phyloP scores from a whole-genome alignment of 1,284 basidiomycete genomes.

The Chalciporus sp. region DNA sequence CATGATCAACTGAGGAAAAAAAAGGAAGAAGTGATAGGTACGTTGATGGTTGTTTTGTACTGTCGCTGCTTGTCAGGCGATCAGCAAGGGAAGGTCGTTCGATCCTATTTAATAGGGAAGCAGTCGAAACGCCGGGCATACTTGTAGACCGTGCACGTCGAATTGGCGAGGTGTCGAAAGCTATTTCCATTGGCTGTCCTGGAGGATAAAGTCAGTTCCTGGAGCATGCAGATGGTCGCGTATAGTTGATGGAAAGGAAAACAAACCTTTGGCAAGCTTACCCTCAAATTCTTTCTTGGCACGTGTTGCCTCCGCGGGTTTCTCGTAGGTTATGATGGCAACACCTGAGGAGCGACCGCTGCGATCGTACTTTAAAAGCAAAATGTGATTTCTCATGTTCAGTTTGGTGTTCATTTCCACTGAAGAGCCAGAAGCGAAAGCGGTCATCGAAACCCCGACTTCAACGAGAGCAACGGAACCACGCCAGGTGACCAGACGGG shows the following conservation, averaged over 20 bases:
- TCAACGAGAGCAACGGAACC: constrained; percentile 29
- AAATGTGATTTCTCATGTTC: constrained; percentile 38
- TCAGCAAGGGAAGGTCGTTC: constrained; percentile 38
- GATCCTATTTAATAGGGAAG: constrained; percentile 35
- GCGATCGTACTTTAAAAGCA: constrained; percentile 82
- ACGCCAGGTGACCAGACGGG: constrained; percentile 37
- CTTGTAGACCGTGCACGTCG: constrained; percentile 36
- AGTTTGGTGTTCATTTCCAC: constrained; percentile 36
- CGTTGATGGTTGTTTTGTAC: constrained; percentile 13
- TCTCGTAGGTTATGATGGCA: constrained; percentile 84
- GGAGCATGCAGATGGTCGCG: neutral
- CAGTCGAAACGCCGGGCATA: constrained; percentile 30
- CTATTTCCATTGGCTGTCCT: constrained; percentile 85
- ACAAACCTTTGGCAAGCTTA: constrained; percentile 85
- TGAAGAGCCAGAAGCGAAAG: constrained; percentile 45
- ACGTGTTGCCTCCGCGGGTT: constrained; percentile 73
- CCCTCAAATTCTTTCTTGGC: constrained; percentile 90
- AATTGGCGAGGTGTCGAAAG: constrained; percentile 56
- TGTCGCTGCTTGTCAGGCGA: constrained; percentile 21
- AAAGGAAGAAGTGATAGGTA: constrained; percentile 7
- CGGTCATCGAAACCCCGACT: constrained; percentile 37
- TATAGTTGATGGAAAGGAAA: neutral
- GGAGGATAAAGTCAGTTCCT: constrained; percentile 3
- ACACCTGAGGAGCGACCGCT: constrained; percentile 91
- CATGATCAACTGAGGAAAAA: constrained; percentile 2